Conservation (phyloP, 352 stramenopile species). For the Albugo laibachii region DNA sequence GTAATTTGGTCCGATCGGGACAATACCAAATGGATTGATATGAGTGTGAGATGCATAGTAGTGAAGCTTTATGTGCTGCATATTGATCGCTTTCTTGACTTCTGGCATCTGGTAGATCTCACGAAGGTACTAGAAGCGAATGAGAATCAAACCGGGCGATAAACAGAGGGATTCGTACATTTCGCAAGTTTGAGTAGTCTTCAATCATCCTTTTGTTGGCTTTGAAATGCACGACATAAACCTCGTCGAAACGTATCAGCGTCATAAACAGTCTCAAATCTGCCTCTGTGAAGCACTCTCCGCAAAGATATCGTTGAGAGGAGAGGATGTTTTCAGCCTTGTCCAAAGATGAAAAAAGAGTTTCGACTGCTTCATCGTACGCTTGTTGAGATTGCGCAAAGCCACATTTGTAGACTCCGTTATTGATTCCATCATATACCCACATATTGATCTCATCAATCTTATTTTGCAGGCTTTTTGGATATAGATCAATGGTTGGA, state of each 20-base stretch:
- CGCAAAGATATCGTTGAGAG: conserved; percentile 50
- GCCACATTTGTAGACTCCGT: conserved; percentile 74
- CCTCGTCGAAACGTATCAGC: conserved; percentile 86
- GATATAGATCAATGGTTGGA: conserved; percentile 70
- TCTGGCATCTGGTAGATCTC: conserved; percentile 24
- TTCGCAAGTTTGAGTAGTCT: conserved; percentile 72
- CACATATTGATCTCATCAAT: conserved; percentile 81
- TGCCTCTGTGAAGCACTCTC: conserved; percentile 44
- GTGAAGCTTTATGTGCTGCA: conserved; percentile 24
- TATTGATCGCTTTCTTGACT: conserved; percentile 18
- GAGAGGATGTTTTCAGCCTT: conserved; percentile 51
- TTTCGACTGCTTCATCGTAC: conserved; percentile 80
- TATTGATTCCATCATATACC: conserved; percentile 83
- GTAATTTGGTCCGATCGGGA: conserved; percentile 11
- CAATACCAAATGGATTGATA: conserved; percentile 26
- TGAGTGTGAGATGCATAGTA: conserved; percentile 33
- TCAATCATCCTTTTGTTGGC: conserved; percentile 66
- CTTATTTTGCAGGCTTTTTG: conserved; percentile 37
- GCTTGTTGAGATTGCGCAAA: conserved; percentile 35
- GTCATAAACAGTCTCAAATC: conserved; percentile 87
- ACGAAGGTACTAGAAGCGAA: conserved; percentile 15
- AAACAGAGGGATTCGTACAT: conserved; percentile 12
- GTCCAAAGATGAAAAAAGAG: conserved; percentile 72
- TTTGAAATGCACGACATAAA: conserved; percentile 74
- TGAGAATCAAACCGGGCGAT: conserved; percentile 2